phyloP scores from a whole-genome alignment of 2,329 filamentous ascomycete genomes.

The Parascedosporium putredinis region DNA sequence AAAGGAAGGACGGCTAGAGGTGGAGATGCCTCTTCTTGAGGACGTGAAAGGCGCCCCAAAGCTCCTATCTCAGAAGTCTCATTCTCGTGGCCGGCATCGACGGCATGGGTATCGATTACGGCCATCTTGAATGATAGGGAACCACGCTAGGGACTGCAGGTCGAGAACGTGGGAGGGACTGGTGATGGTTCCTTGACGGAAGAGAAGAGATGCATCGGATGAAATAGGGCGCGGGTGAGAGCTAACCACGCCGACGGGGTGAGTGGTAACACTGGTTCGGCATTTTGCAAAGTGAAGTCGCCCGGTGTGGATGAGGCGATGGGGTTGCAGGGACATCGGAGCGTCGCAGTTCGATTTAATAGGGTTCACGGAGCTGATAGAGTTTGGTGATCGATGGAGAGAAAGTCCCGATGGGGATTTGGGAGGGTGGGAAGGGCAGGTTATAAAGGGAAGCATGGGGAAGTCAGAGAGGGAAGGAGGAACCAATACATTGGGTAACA shows the following conservation, averaged over 20 bases:
- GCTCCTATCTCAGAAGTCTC: neutral
- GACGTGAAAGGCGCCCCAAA: neutral
- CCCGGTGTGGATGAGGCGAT: neutral
- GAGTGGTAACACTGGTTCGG: neutral
- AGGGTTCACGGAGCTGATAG: too few species aligned
- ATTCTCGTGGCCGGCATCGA: neutral
- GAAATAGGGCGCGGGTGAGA: neutral
- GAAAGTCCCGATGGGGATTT: neutral
- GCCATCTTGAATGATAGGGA: neutral
- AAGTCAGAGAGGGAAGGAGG: neutral
- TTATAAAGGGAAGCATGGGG: neutral
- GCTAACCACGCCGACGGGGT: neutral
- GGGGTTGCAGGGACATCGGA: constrained; percentile 2
- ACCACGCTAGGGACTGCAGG: neutral
- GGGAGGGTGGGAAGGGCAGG: neutral
- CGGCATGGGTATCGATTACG: neutral
- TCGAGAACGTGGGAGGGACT: neutral
- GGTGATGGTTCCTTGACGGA: neutral
- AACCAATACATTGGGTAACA: neutral
- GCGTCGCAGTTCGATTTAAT: neutral
- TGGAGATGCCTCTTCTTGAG: constrained; percentile 12
- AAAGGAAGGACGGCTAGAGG: constrained; percentile 59
- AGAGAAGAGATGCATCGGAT: neutral
- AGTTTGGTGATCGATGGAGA: too few species aligned
- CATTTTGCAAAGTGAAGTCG: constrained; percentile 1